Conservation (phyloP, 179 eudicot genomes). For the Beta corolliflora region DNA sequence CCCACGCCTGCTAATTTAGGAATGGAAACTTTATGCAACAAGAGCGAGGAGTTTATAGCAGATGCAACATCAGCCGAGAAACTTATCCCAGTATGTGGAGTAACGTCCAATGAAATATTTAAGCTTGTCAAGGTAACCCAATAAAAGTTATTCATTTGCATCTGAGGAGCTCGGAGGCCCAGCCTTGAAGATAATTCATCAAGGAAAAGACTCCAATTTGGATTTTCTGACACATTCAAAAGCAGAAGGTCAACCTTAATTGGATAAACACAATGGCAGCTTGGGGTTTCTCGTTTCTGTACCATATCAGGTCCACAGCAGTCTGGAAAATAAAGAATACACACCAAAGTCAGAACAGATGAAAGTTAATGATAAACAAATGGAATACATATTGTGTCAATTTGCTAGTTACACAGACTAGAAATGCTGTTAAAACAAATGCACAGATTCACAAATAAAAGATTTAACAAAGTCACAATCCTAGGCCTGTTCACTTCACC, state of each 20-base stretch:
- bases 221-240: slow-evolving; percentile 65
- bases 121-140: slow-evolving; percentile 56
- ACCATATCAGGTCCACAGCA: slow-evolving; percentile 93
- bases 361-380: background rate
- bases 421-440: background rate
- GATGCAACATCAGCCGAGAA: slow-evolving; percentile 66
- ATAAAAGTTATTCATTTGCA: slow-evolving; percentile 82
- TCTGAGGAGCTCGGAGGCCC: slow-evolving; percentile 68
- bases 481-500: too few relatives aligned
- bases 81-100: slow-evolving; percentile 76
- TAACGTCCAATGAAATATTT: slow-evolving; percentile 88
- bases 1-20: slow-evolving; percentile 76
- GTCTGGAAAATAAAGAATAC: slow-evolving; percentile 45
- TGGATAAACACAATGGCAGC: slow-evolving; percentile 92
- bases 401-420: background rate
- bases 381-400: background rate
- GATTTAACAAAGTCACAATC: background rate
- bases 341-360: slow-evolving; percentile 25
- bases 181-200: slow-evolving; percentile 70
- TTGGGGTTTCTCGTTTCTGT: slow-evolving; percentile 62
- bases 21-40: slow-evolving; percentile 64
- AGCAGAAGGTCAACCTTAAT: slow-evolving; percentile 87
- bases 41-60: slow-evolving; percentile 66
- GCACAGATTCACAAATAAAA: background rate
- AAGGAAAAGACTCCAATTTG: slow-evolving; percentile 75